Percentiles rank a stretch among this genome's conserved stretches.
These are phyloP conservation scores for Yarrowia yakushimensis DNA, from an alignment of 805 yeast genomes.

Conservation along the genomic window DNA sequence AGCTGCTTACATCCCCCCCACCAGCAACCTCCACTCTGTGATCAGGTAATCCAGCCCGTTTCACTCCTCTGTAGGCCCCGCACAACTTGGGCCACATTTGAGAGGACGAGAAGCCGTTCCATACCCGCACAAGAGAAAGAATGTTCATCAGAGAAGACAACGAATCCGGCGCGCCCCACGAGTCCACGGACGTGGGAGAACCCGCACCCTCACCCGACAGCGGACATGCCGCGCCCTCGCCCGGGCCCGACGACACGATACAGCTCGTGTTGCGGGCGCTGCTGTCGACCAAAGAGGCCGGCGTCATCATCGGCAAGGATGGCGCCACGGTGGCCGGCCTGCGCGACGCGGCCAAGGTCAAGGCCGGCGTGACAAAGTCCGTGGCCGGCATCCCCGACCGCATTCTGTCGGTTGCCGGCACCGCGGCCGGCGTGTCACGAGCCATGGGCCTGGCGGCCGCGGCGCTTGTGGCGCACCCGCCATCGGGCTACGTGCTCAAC, in stretches of 20 bases:
- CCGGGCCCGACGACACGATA: neutral
- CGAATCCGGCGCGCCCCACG: neutral
- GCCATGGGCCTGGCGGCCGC: conserved; percentile 70
- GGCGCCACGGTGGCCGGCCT: conserved; percentile 75
- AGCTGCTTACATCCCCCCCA: conserved; percentile 1
- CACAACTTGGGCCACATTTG: conserved; percentile 2
- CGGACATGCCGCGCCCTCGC: too few relatives aligned
- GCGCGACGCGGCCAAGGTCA: conserved; percentile 70
- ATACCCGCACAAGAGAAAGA: neutral
- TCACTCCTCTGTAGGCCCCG: conserved; percentile 13
- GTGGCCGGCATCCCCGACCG: conserved; percentile 79
- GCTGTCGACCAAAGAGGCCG: conserved; percentile 82
- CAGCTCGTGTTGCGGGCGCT: conserved; percentile 46
- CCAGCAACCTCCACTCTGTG: conserved; percentile 7
- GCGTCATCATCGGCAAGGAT: conserved; percentile 81
- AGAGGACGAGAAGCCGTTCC: neutral
- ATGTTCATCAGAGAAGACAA: neutral
- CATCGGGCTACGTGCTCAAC: conserved; percentile 49
- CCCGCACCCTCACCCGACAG: too few relatives aligned
- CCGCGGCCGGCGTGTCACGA: conserved; percentile 61
- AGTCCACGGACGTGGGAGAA: too few relatives aligned
- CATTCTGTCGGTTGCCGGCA: conserved; percentile 73
- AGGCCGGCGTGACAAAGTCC: conserved; percentile 82
- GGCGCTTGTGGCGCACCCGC: conserved; percentile 54
- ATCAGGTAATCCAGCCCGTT: neutral